Percentiles rank a stretch among this genome's conserved stretches.
Conservation (phyloP, 2,329 filamentous ascomycete genomes). For the Talaromyces marneffei region DNA sequence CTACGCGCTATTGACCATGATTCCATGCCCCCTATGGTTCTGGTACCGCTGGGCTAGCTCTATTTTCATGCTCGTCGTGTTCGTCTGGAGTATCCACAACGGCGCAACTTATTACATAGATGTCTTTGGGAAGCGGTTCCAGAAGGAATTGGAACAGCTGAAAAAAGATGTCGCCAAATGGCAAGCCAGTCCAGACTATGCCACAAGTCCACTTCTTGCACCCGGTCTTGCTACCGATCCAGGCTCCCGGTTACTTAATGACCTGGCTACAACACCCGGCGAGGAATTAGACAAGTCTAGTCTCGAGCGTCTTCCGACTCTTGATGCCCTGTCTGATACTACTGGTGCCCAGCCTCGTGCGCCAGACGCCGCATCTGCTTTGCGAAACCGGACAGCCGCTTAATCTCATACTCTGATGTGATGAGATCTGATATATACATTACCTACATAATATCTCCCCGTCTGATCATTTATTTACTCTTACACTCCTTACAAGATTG, state of each 20-base stretch:
- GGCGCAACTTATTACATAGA: conserved; percentile 98
- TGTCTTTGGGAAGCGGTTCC: conserved; percentile 92
- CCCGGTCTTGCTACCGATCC: conserved; percentile 21
- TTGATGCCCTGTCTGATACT: conserved; percentile 27
- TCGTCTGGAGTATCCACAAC: conserved; percentile 93
- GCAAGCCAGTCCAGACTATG: conserved; percentile 51
- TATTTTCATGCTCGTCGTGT: conserved; percentile 71
- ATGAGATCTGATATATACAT: background rate
- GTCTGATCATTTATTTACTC: background rate
- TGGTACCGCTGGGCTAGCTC: conserved; percentile 76
- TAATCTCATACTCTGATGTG: background rate
- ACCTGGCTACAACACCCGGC: conserved; percentile 9
- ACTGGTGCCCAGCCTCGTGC: conserved; percentile 21
- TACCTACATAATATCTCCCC: background rate
- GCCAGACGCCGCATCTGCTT: conserved; percentile 11
- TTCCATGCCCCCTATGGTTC: conserved; percentile 94
- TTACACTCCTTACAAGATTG: background rate
- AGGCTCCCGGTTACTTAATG: conserved; percentile 21
- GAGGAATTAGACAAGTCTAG: conserved; percentile 23
- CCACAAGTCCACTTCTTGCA: conserved; percentile 26
- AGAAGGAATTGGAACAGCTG: conserved; percentile 88
- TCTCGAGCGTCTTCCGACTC: conserved; percentile 33
- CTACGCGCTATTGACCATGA: conserved; percentile 88
- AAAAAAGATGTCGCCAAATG: conserved; percentile 84
- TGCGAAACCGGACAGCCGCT: conserved; percentile 8